Percentiles rank a stretch among this genome's conserved stretches.
Evolutionary conservation across 768 basidiomycete genomes (phyloP).

Genomic region (Imleria badia): DNA sequence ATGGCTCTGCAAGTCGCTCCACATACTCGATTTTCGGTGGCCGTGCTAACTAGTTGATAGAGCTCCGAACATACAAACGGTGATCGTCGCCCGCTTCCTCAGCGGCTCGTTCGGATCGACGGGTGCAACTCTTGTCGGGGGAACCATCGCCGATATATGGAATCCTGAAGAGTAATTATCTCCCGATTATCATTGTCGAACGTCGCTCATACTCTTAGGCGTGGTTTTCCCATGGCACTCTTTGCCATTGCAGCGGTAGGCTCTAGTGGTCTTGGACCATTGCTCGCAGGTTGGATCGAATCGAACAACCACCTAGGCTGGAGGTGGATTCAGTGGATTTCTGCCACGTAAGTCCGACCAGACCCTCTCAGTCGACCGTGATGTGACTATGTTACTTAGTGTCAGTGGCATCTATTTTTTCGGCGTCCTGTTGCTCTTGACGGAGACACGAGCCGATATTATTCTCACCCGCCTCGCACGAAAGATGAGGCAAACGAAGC

Average conservation of each 20-base stretch:
- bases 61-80: slow-evolving; percentile 52
- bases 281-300: slow-evolving; percentile 67
- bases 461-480: slow-evolving; percentile 66
- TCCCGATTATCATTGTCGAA: neutral
- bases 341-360: slow-evolving; percentile 49
- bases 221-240: slow-evolving; percentile 75
- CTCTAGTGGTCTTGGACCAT: slow-evolving; percentile 62
- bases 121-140: slow-evolving; percentile 70
- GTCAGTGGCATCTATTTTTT: slow-evolving; percentile 51
- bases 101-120: slow-evolving; percentile 69
- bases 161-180: slow-evolving; percentile 51
- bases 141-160: slow-evolving; percentile 76
- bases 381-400: slow-evolving; percentile 34
- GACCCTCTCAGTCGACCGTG: neutral
- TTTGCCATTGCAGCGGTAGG: slow-evolving; percentile 63
- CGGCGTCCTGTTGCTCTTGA: slow-evolving; percentile 53
- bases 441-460: slow-evolving; percentile 73
- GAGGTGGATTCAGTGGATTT: slow-evolving; percentile 87
- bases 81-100: slow-evolving; percentile 65
- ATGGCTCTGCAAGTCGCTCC: slow-evolving; percentile 27
- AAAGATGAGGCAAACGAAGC: slow-evolving; percentile 61
- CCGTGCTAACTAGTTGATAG: slow-evolving; percentile 22
- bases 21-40: neutral
- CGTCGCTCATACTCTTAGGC: slow-evolving; percentile 40
- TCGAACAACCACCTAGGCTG: slow-evolving; percentile 56